phyloP scores from a whole-genome alignment of 495 filamentous ascomycete species.

The Lepraria neglecta region DNA sequence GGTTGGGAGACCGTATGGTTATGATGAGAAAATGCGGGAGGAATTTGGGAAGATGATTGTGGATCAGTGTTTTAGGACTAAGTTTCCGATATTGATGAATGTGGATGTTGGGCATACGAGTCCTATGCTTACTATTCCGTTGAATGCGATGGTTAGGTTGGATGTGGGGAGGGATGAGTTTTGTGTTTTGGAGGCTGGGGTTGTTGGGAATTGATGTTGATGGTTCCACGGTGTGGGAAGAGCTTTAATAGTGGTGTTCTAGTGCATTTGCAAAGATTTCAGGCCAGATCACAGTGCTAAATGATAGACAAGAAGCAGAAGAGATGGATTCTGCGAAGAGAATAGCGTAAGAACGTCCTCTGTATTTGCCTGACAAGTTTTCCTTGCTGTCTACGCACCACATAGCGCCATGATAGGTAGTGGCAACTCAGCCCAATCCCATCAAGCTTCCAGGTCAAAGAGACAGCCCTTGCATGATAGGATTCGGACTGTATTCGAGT shows the following conservation, averaged over 20 bases:
- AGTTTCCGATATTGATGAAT: neutral
- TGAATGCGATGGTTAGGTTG: neutral
- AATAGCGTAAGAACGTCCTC: too few relatives aligned
- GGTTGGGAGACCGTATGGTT: neutral
- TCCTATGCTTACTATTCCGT: neutral
- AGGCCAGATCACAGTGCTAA: too few relatives aligned
- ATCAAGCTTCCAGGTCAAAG: neutral
- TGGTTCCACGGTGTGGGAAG: too few relatives aligned
- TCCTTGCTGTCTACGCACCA: too few relatives aligned
- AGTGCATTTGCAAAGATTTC: too few relatives aligned
- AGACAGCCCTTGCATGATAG: neutral
- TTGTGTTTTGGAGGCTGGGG: neutral
- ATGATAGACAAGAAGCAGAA: too few relatives aligned
- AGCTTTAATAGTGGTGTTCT: too few relatives aligned
- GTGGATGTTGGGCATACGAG: neutral
- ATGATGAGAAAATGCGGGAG: neutral
- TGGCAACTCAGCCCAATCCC: neutral
- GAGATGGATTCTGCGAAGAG: too few relatives aligned
- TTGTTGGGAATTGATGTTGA: neutral
- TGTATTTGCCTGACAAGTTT: too few relatives aligned
- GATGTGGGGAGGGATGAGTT: neutral
- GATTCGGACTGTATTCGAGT: neutral
- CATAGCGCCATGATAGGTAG: neutral
- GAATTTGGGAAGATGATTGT: neutral
- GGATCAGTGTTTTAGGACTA: neutral